Evolutionary conservation across 352 stramenopile species (phyloP), one percentile per base, ranked within the genome.

Genomic region (Pythium aquatile): DNA sequence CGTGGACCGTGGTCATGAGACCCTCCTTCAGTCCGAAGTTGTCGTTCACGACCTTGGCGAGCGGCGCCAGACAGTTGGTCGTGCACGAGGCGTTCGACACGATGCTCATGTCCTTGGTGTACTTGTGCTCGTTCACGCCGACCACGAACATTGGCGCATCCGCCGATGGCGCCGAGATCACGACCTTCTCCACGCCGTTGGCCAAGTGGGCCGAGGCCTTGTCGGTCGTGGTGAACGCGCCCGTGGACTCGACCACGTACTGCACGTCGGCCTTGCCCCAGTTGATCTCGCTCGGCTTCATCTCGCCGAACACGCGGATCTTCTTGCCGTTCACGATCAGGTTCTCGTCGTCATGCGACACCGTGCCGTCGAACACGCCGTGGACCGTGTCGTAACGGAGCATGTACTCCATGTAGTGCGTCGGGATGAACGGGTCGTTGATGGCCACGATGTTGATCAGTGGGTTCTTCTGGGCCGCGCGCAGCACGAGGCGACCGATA

Each of bases 371-470:
- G 77, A 81, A 98, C 32, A 77, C 81, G 74, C 96, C 96, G 82
- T 99, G 96, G 61, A 97, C 93, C 69, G 94, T 96, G 80, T 99
- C 96, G 77, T 98, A 98, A 89, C 98, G 98, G 81, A 98, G 94
- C 63, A 98, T 81, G 80, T 99, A 98, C 44, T 85, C 87, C 75
- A 85, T 72, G 72, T 83, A 81, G n/a, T 37, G 32, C 4, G 58
- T 81, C 74, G 16, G 81, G 53, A 84, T 84, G 74, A 84, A 84
- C 56, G 76, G 76, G 44, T 84, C 76, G 70, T 84, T 84, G 65
- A 84, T 82, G 57, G 76, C 76, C 2, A 82, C 76, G 37, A 84
- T 72, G 52, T 55, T 78, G 28, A 72, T 77, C 64, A 82, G 75
- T 37, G 77, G 74, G 71, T 85, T 85, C 37, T 63, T 69, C 54